Conservation (phyloP, 176 grass and related monocot species). For the Pontederia crassipes region DNA sequence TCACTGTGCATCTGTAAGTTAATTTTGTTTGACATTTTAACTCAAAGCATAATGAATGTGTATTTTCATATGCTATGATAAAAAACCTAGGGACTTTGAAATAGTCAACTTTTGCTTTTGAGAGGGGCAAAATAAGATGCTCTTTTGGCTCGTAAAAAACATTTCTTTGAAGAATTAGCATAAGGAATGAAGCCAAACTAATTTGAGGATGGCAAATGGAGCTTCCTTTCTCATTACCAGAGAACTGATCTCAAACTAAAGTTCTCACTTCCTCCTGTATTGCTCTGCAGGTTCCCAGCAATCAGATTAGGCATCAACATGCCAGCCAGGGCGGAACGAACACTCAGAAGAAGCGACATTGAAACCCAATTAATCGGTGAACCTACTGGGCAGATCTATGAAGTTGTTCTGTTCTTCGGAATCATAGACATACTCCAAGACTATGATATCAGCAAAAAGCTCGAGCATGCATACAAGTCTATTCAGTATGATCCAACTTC, state of each 20-base stretch:
- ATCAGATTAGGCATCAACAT: constrained; percentile 27
- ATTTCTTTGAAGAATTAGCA: no score
- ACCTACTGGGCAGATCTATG: constrained; percentile 30
- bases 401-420: constrained; percentile 33
- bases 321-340: constrained; percentile 31
- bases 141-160: no score
- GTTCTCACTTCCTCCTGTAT: background rate
- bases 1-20: no score
- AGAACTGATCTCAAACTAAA: background rate
- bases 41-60: no score
- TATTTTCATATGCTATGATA: no score
- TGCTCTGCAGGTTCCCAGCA: constrained; percentile 9
- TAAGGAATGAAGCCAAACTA: no score
- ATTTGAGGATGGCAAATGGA: no score
- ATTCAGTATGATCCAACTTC: constrained; percentile 38
- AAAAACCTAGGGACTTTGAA: no score
- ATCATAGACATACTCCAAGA: constrained; percentile 38
- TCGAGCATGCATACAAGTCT: constrained; percentile 42
- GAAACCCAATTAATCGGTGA: constrained; percentile 27
- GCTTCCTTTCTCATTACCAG: no score
- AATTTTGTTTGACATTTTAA: no score
- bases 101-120: no score
- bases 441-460: constrained; percentile 29
- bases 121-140: no score
- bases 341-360: constrained; percentile 1